Evolutionary conservation across 78 protist genomes (phyloP), one percentile per base, ranked within the genome.

Genomic region (Emiliania huxleyi): DNA sequence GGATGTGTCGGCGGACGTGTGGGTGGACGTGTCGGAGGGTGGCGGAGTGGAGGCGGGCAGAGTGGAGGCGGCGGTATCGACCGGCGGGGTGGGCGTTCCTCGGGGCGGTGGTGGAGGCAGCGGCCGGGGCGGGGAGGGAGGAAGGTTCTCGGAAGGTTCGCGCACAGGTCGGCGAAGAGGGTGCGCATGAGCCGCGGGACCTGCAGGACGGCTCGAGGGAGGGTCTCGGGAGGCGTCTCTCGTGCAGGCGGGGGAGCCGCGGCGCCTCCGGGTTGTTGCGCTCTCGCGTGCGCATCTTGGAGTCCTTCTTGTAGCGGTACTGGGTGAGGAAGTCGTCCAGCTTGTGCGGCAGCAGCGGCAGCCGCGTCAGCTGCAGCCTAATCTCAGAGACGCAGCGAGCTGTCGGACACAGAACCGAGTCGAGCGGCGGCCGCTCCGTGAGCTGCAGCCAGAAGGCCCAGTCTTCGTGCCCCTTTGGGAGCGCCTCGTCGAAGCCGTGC

Each of bases 391-490:
- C n/a, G n/a, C n/a, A n/a, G n/a, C n/a, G n/a, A n/a, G n/a, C n/a
- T n/a, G n/a, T n/a, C n/a, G n/a, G n/a, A n/a, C n/a, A n/a, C n/a
- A n/a, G n/a, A n/a, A n/a, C n/a, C n/a, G n/a, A n/a, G n/a, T n/a
- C n/a, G n/a, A n/a, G n/a, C n/a, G n/a, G n/a, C n/a, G n/a, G n/a
- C n/a, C n/a, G n/a, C n/a, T n/a, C n/a, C n/a, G n/a, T n/a, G 55
- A 48, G 46, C 85, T 75, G 85, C 56, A 81, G 55, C 89, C 89
- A 81, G 4, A 81, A 44, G n/a, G 89, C 52, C 89, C 89, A 81
- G 55, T 81, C 89, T 56, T 81, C 89, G 89, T 81, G 89, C 42
- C 89, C 89, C 23, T 44, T 21, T 2, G 89, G 89, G 38, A 44
- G 89, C 46, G 55, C 89, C 89, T 81, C 89, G 55, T 81, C 89